phyloP scores from a whole-genome alignment of 2,329 filamentous ascomycete species.

The Colletotrichum sp. region DNA sequence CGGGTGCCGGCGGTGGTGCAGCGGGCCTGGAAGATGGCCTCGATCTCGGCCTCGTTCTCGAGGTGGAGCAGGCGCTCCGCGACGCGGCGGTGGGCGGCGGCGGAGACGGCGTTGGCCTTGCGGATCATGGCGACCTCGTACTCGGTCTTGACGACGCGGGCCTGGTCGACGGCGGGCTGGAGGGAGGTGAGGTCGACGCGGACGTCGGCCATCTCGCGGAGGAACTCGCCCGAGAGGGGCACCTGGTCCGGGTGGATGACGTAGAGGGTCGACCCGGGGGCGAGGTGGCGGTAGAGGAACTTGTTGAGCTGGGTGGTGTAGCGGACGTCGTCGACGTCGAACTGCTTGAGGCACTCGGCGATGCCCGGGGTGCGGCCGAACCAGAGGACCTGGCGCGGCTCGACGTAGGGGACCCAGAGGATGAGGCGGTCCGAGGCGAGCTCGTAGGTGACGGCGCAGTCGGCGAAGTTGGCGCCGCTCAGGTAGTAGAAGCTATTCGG shows the following conservation, averaged over 20 bases:
- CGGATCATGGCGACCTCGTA: slow-evolving; percentile 86
- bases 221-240: slow-evolving; percentile 30
- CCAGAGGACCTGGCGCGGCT: slow-evolving; percentile 67
- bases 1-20: slow-evolving; percentile 78
- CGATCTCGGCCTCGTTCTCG: slow-evolving; percentile 81
- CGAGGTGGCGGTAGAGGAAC: slow-evolving; percentile 51
- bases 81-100: slow-evolving; percentile 76
- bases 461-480: slow-evolving; percentile 58
- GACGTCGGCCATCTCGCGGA: slow-evolving; percentile 29
- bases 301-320: slow-evolving; percentile 54
- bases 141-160: slow-evolving; percentile 82
- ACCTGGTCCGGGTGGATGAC: slow-evolving; percentile 51
- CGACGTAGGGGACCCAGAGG: slow-evolving; percentile 76
- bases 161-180: slow-evolving; percentile 76
- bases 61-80: slow-evolving; percentile 68
- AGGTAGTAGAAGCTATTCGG: slow-evolving; percentile 62
- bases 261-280: slow-evolving; percentile 43
- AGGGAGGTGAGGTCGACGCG: slow-evolving; percentile 59
- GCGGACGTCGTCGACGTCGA: slow-evolving; percentile 75
- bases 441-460: slow-evolving; percentile 63
- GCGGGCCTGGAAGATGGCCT: slow-evolving; percentile 75
- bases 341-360: slow-evolving; percentile 64
- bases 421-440: slow-evolving; percentile 65
- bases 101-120: slow-evolving; percentile 81
- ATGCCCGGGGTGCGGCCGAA: slow-evolving; percentile 65